Evolutionary conservation across 352 stramenopile species (phyloP), one percentile per base, ranked within the genome.

Genomic region (Globisporangium nagaii): DNA sequence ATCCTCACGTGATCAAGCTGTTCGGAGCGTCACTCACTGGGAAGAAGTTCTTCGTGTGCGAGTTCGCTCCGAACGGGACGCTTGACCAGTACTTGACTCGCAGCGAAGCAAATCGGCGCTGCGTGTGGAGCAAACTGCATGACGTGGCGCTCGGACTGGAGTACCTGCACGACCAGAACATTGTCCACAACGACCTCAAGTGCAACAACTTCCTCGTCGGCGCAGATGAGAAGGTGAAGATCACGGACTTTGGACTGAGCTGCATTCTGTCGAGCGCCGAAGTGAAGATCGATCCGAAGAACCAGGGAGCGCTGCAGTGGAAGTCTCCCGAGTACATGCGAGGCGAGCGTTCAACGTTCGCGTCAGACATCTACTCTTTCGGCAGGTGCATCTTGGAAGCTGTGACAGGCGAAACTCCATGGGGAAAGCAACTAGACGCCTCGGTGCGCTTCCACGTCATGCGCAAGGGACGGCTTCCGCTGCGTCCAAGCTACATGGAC

Each of bases 1-100:
- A 79, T 37, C 69, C 69, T 25, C 63, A 79, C 56, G 55, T 78
- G n/a, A 28, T 78, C 20, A 70, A 66, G 24, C 53, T 78, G 11
- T 75, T 66, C 24, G 69, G 66, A 2, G 69, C 66, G 7, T 78
- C 63, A 2, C 63, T 75, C 37, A 54, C 69, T 8, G 70, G 70
- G 45, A 56, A 63, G 41, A 60, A 44, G 1, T 75, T 73, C 30
- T 75, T 73, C 49, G 64, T 71, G 24, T 67, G 63, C 45, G 64
- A 75, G 31, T 68, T 52, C 19, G 64, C 64, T 4, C 57, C 48
- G 15, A 52, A 70, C 45, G 61, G 64, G 17, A 66, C 62, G 3
- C 51, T 75, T n/a, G 56, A 31, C 10, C 53, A 68, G 6, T 71
- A 62, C 8, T 47, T 74, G 20, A 41, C 9, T 2, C n/a, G 39